Percentiles rank a stretch among this genome's conserved stretches.
Evolutionary conservation across 768 basidiomycete genomes (phyloP).

Genomic region (Xerocomus brunneocitrinus): DNA sequence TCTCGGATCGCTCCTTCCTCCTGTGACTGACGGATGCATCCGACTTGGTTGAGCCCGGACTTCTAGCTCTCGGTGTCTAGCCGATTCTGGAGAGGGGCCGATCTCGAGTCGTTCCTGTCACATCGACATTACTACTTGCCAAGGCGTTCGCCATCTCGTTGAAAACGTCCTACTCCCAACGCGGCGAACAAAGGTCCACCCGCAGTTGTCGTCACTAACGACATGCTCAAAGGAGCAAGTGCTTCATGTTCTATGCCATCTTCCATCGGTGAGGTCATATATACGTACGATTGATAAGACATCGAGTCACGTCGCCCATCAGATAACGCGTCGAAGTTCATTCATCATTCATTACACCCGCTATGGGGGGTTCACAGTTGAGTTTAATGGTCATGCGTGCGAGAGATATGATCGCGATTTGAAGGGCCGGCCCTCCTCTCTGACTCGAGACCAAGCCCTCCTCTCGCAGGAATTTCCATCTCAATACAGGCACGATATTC

Average conservation of each 20-base stretch:
- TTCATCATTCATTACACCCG: neutral
- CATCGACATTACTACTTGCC: neutral
- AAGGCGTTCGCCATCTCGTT: neutral
- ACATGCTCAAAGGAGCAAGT: constrained; percentile 1
- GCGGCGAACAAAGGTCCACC: constrained; percentile 3
- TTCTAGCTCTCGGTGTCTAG: neutral
- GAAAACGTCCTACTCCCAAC: constrained; percentile 5
- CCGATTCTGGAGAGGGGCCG: constrained; percentile 1
- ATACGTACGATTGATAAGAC: constrained; percentile 12
- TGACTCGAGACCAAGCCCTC: neutral
- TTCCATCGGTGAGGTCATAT: neutral
- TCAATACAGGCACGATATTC: neutral
- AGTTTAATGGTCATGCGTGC: neutral
- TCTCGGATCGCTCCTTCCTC: constrained; percentile 9
- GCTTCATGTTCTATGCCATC: neutral
- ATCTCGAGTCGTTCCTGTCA: constrained; percentile 1
- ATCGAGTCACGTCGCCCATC: constrained; percentile 13
- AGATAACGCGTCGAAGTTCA: constrained; percentile 2
- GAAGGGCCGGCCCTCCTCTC: neutral
- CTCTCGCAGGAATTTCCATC: neutral
- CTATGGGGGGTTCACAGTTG: neutral
- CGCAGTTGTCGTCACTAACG: constrained; percentile 6
- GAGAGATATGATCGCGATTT: neutral
- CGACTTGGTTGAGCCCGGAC: neutral
- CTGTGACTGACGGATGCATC: constrained; percentile 2